Evolutionary conservation across 345 rosid species (phyloP).

Genomic region (Citrus glauca): DNA sequence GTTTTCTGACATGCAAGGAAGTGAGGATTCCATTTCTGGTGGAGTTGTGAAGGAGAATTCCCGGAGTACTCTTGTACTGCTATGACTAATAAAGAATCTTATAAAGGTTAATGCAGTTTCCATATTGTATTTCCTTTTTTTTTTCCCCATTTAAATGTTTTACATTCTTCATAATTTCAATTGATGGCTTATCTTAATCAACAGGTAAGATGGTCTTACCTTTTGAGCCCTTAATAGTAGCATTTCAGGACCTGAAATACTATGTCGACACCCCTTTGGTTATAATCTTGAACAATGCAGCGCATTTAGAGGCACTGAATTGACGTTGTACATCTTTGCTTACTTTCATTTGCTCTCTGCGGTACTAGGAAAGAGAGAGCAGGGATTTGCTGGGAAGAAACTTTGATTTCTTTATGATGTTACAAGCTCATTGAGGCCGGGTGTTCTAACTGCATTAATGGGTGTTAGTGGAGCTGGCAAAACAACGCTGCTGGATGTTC

Average conservation of each 20-base stretch:
- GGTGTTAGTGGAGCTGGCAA: conserved; percentile 92
- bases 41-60: too few relatives aligned
- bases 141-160: too few relatives aligned
- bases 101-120: too few relatives aligned
- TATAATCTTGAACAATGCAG: neutral
- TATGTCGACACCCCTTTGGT: conserved; percentile 57
- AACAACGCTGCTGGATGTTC: conserved; percentile 81
- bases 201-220: conserved; percentile 68
- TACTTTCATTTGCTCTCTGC: neutral
- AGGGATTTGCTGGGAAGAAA: conserved; percentile 41
- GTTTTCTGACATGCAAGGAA: too few relatives aligned
- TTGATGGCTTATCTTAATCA: neutral
- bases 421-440: conserved; percentile 68
- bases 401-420: conserved; percentile 60
- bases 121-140: too few relatives aligned
- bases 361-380: conserved; percentile 48
- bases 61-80: too few relatives aligned
- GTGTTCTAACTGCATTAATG: conserved; percentile 79
- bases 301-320: neutral
- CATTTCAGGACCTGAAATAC: conserved; percentile 62
- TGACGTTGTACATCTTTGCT: neutral
- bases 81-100: too few relatives aligned
- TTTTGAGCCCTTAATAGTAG: conserved; percentile 48
- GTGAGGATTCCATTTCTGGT: too few relatives aligned
- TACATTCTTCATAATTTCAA: neutral